phyloP scores from a whole-genome alignment of 805 yeast species.

The Ogataea nakhonphanomensis region DNA sequence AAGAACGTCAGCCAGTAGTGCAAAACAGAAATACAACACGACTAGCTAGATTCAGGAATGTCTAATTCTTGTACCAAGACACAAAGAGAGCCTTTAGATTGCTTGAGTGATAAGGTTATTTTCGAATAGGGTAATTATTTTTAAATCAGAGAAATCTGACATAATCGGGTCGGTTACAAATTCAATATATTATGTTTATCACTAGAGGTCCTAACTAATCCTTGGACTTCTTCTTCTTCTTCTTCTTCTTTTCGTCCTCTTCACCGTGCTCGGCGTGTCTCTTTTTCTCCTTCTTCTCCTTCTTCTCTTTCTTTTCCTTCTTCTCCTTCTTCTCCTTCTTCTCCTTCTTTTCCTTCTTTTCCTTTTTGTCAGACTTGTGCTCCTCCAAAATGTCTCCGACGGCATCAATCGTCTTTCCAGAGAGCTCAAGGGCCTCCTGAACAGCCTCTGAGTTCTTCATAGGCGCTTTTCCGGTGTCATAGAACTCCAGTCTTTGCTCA shows the following conservation, averaged over 20 bases:
- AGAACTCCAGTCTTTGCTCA: constrained; percentile 94
- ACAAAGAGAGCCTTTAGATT: too few species aligned
- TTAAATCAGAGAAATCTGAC: constrained; percentile 2
- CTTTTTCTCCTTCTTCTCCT: constrained; percentile 34
- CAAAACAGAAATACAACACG: too few species aligned
- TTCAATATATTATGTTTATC: constrained; percentile 3
- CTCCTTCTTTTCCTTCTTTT: constrained; percentile 42
- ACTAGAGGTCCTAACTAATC: constrained; percentile 9
- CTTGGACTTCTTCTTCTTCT: constrained; percentile 31
- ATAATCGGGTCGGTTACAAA: constrained; percentile 3
- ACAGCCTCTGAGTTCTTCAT: constrained; percentile 95
- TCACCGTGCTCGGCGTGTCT: constrained; percentile 18
- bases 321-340: constrained; percentile 40
- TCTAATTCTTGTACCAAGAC: too few species aligned
- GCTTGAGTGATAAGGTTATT: too few species aligned
- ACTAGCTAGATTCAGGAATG: too few species aligned
- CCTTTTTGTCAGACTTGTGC: constrained; percentile 36
- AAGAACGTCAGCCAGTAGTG: too few species aligned
- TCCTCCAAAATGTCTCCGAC: constrained; percentile 30
- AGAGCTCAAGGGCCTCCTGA: constrained; percentile 79
- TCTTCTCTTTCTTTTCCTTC: constrained; percentile 34
- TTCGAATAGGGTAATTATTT: constrained; percentile 1
- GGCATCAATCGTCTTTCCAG: constrained; percentile 33
- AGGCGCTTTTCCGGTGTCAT: constrained; percentile 95
- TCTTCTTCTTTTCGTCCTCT: constrained; percentile 17